Evolutionary conservation across 345 rosid species (phyloP).

Genomic region (Pelargonium nanum): DNA sequence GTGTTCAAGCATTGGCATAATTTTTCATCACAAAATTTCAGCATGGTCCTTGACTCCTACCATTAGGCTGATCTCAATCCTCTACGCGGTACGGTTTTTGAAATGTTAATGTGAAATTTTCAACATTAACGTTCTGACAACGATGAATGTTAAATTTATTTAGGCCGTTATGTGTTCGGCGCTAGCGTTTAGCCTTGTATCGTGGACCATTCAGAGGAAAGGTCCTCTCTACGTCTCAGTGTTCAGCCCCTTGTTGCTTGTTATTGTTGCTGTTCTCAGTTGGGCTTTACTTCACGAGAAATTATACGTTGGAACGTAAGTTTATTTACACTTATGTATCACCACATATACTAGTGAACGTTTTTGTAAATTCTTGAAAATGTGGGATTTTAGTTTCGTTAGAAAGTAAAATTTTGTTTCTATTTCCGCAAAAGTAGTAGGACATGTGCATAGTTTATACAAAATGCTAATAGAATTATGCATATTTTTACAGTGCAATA

Average conservation of each 20-base stretch:
- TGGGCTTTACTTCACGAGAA: constrained; percentile 82
- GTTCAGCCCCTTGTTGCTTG: constrained; percentile 70
- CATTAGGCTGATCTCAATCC: constrained; percentile 43
- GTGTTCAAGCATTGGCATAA: constrained; percentile 40
- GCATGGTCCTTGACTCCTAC: constrained; percentile 57
- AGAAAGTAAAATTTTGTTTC: too few species aligned
- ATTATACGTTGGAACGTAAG: constrained; percentile 70
- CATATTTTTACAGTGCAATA: constrained; percentile 26
- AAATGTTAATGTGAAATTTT: not conserved
- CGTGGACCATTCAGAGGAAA: constrained; percentile 62
- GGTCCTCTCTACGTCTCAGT: constrained; percentile 89
- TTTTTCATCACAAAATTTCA: constrained; percentile 27
- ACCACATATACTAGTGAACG: too few species aligned
- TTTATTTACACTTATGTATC: not conserved
- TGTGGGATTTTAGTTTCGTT: not conserved
- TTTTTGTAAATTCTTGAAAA: not conserved
- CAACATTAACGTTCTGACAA: not conserved
- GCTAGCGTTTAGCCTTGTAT: constrained; percentile 47
- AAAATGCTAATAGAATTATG: not conserved
- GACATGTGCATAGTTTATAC: not conserved
- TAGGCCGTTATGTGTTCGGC: constrained; percentile 77
- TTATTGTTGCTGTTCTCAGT: constrained; percentile 58
- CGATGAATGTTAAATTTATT: not conserved
- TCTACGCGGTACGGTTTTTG: constrained; percentile 45
- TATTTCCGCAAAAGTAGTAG: not conserved